These are phyloP conservation scores for Macrolepiota albuminosa DNA, from an alignment of 768 basidiomycete genomes.

Conservation along the genomic window DNA sequence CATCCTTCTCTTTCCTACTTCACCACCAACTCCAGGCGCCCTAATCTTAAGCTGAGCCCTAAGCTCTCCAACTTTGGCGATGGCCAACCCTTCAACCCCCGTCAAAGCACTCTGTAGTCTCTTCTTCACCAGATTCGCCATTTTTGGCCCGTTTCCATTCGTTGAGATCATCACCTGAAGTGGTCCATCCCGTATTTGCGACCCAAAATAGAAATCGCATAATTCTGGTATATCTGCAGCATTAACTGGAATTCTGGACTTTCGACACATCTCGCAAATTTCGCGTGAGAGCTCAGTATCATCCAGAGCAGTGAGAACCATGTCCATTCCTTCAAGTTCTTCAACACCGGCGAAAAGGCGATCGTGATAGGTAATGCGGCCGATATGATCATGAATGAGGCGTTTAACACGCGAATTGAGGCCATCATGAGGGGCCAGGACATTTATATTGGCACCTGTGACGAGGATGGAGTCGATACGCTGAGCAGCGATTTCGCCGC, in stretches of 20 bases:
- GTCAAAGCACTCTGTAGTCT: slow-evolving; percentile 67
- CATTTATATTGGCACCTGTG: slow-evolving; percentile 71
- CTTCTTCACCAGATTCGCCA: slow-evolving; percentile 79
- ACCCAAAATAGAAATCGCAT: slow-evolving; percentile 99
- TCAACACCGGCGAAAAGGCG: slow-evolving; percentile 58
- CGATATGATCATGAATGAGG: slow-evolving; percentile 42
- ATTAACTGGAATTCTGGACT: slow-evolving; percentile 78
- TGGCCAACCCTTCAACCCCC: slow-evolving; percentile 67
- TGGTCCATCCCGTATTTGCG: slow-evolving; percentile 85
- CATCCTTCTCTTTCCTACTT: slow-evolving; percentile 77
- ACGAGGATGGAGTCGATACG: slow-evolving; percentile 82
- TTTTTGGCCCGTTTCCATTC: slow-evolving; percentile 86
- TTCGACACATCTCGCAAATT: slow-evolving; percentile 70
- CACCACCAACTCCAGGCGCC: slow-evolving; percentile 80
- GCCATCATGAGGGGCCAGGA: slow-evolving; percentile 69
- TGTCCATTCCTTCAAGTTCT: slow-evolving; percentile 69
- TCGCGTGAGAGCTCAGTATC: slow-evolving; percentile 64
- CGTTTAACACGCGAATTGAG: slow-evolving; percentile 56
- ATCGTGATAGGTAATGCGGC: slow-evolving; percentile 66
- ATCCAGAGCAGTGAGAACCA: slow-evolving; percentile 94
- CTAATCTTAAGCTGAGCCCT: slow-evolving; percentile 68
- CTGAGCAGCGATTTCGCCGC: slow-evolving; percentile 87
- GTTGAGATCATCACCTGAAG: slow-evolving; percentile 96
- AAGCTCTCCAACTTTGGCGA: slow-evolving; percentile 74
- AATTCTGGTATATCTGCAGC: slow-evolving; percentile 93